A percentile compares a stretch with the other conserved stretches of the same genome.
These are phyloP conservation scores for Marasmius fiardii DNA, from an alignment of 1,284 basidiomycete species.

Conservation along the genomic window DNA sequence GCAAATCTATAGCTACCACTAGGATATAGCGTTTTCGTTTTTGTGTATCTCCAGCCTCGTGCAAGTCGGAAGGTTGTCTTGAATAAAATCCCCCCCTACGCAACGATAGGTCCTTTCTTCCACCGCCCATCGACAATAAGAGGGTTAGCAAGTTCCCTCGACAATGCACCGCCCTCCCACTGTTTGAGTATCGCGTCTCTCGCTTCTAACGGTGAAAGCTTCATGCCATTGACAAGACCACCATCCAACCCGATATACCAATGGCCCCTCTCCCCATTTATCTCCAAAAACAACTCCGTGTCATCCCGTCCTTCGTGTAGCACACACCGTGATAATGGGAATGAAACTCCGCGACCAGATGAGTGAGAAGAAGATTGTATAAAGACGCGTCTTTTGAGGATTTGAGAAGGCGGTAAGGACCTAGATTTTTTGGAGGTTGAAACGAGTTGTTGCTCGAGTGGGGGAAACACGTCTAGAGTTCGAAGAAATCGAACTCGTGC, in stretches of 20 bases:
- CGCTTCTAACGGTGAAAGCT: conserved; percentile 15
- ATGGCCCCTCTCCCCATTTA: conserved; percentile 34
- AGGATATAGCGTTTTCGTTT: background rate
- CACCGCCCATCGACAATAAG: conserved; percentile 19
- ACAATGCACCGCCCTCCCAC: conserved; percentile 22
- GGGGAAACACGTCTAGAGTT: conserved; percentile 31
- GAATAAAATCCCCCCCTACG: background rate
- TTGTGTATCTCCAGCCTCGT: background rate
- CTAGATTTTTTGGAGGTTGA: conserved; percentile 3
- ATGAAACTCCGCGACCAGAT: conserved; percentile 28
- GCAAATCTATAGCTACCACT: background rate
- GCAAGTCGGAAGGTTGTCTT: background rate
- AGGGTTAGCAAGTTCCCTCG: conserved; percentile 13
- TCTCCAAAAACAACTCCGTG: conserved; percentile 34
- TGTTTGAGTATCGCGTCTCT: conserved; percentile 21
- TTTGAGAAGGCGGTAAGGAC: conserved; percentile 2
- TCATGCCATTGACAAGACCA: conserved; percentile 31
- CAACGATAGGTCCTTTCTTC: conserved; percentile 26
- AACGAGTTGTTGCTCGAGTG: conserved; percentile 5
- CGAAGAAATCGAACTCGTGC: conserved; percentile 33
- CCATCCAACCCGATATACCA: conserved; percentile 35
- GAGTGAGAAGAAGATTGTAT: conserved; percentile 36
- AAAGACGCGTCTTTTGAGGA: conserved; percentile 26
- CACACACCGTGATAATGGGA: conserved; percentile 29
- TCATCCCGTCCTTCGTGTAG: conserved; percentile 31